Evolutionary conservation across 2,329 filamentous ascomycete species (phyloP).

Genomic region (Arthrobotrys musiformis): DNA sequence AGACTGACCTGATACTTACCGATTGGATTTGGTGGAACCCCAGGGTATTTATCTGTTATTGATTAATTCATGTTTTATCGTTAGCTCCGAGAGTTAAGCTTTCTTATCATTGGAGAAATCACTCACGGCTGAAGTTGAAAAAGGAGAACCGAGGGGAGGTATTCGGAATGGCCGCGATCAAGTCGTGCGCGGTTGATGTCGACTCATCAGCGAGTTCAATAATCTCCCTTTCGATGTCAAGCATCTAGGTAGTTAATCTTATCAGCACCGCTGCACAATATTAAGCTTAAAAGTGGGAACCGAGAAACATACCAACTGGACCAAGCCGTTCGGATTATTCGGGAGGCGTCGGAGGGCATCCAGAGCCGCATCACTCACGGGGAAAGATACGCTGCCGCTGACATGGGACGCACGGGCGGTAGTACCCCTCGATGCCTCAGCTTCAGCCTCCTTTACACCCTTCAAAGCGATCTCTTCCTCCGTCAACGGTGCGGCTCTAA

Average conservation of each 20-base stretch:
- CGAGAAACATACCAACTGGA: constrained; percentile 72
- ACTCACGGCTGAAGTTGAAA: constrained; percentile 70
- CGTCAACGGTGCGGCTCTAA: constrained; percentile 73
- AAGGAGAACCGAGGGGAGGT: constrained; percentile 81
- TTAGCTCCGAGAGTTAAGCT: not conserved
- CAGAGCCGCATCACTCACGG: constrained; percentile 72
- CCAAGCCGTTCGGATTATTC: constrained; percentile 67
- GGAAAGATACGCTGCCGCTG: constrained; percentile 67
- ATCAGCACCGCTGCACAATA: not conserved
- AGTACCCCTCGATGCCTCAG: constrained; percentile 77
- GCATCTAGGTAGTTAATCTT: constrained; percentile 69
- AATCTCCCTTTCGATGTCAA: constrained; percentile 76
- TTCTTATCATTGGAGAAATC: not conserved
- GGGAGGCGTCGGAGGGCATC: constrained; percentile 72
- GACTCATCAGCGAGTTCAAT: constrained; percentile 71
- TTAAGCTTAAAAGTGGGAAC: constrained; percentile 3
- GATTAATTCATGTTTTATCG: not conserved
- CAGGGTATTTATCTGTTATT: constrained; percentile 67
- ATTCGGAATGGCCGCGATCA: constrained; percentile 71
- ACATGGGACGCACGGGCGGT: constrained; percentile 68
- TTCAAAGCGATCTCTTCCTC: constrained; percentile 79
- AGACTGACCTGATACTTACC: constrained; percentile 41
- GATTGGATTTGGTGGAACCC: constrained; percentile 69
- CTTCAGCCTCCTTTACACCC: constrained; percentile 79
- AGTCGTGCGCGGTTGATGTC: constrained; percentile 69